phyloP scores from a whole-genome alignment of 495 filamentous ascomycete genomes.

The Podospora fimiseda region DNA sequence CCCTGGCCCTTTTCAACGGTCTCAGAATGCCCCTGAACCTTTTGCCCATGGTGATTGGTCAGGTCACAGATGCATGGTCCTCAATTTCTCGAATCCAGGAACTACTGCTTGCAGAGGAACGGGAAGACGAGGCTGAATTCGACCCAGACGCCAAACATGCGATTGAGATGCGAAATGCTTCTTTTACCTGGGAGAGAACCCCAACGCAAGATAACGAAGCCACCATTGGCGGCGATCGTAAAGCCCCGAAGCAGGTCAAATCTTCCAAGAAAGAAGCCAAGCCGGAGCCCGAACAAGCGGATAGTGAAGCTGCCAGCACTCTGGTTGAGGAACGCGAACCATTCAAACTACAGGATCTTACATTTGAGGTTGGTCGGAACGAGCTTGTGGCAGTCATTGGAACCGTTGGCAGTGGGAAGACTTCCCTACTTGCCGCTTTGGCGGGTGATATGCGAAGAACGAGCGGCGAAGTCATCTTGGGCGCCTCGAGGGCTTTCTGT shows the following conservation, averaged over 20 bases:
- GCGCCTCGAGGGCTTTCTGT: conserved; percentile 78
- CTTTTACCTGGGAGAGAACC: conserved; percentile 90
- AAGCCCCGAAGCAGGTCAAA: conserved; percentile 33
- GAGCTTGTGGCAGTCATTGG: conserved; percentile 91
- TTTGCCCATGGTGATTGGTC: conserved; percentile 80
- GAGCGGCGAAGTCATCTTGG: conserved; percentile 62
- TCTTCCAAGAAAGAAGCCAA: conserved; percentile 36
- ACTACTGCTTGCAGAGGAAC: conserved; percentile 79
- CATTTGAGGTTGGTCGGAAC: conserved; percentile 66
- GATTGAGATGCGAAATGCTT: conserved; percentile 62
- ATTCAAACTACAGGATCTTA: conserved; percentile 72
- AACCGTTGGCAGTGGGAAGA: conserved; percentile 86
- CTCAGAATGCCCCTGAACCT: conserved; percentile 85
- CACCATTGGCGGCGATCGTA: conserved; percentile 26
- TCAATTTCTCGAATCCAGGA: conserved; percentile 79
- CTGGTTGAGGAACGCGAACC: conserved; percentile 57
- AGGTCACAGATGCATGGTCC: conserved; percentile 81
- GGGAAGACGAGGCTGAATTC: conserved; percentile 62
- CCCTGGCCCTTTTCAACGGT: conserved; percentile 85
- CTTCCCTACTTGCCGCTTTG: conserved; percentile 79
- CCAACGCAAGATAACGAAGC: conserved; percentile 54
- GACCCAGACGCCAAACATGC: conserved; percentile 59
- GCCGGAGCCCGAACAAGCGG: conserved; percentile 18
- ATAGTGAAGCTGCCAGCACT: conserved; percentile 47
- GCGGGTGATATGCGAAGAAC: conserved; percentile 92